Base-by-base conservation (phyloP, 805 yeast species). In the Nakazawaea wickerhamii region DNA sequence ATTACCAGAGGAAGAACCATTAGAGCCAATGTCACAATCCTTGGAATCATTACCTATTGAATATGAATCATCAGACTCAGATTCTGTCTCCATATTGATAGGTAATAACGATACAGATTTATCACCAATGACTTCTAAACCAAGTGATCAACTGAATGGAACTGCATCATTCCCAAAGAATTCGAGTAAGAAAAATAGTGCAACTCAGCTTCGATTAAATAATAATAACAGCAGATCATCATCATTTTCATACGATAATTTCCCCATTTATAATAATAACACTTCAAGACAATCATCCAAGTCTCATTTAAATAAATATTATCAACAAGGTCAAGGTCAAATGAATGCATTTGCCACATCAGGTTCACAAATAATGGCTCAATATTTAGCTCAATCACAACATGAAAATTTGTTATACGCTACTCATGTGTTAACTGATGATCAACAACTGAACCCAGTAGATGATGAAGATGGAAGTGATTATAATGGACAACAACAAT, bases 361-460 rank as follows among this genome's bases (percentile, higher is more conserved):
- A 5, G 88, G 89, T 3, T 78, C 85, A 0, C 84, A 79, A 51
- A 86, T 83, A 10, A 81, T 83, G 87, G 82, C 87, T 0, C 88
- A 82, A 54, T 83, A 82, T 55, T 65, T 83, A 50, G 84, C 86
- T n/a, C 84, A 79, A 55, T 66, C 81, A 5, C 85, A 80, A 51
- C 82, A 78, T 46, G 81, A 82, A 9, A 70, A 71, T 36, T 59
- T 75, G 53, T 57, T 76, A 45, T 79, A 77, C 56, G 65, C 47
- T 7, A 42, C 48, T 4, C 49, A 48, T 19, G 49, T 48, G 20
- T 30, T 48, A 18, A 44, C 46, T 20, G 48, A 41, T 4, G 49
- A 30, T 13, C 22, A 18, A 25, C 11, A n/a, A 18, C 25, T 8
- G 6, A 23, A 27, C 10, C 25, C 19, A n/a, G 26, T 11, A 18